Conservation (phyloP, 495 filamentous ascomycete genomes). For the Hypoxylon rickii region DNA sequence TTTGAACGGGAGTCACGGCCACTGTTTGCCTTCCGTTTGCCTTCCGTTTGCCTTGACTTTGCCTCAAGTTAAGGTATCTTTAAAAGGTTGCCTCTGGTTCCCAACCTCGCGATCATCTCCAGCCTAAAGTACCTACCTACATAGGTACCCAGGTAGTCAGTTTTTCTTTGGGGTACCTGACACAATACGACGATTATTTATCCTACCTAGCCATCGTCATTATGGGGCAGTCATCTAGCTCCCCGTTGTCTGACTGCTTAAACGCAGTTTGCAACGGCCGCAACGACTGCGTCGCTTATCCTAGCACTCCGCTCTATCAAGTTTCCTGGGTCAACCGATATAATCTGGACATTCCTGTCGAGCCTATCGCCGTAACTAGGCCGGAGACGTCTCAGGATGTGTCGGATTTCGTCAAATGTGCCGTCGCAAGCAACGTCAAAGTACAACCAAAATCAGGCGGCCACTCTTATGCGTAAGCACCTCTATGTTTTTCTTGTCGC, state of each 20-base stretch:
- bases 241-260: constrained; percentile 45
- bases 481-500: not conserved
- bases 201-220: constrained; percentile 12
- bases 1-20: not conserved
- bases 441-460: constrained; percentile 75
- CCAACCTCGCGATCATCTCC: not conserved
- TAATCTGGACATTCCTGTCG: constrained; percentile 66
- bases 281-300: constrained; percentile 47
- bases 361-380: constrained; percentile 64
- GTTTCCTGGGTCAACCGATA: constrained; percentile 55
- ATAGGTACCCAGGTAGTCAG: constrained; percentile 4
- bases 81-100: not conserved
- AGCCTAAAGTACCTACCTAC: constrained; percentile 3
- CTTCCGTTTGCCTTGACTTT: not conserved
- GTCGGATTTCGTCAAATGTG: constrained; percentile 63
- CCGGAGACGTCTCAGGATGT: constrained; percentile 63
- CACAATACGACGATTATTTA: too few species aligned
- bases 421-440: constrained; percentile 55
- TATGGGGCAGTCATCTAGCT: constrained; percentile 38
- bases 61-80: not conserved
- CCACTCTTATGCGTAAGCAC: constrained; percentile 65
- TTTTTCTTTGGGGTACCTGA: constrained; percentile 1
- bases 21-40: not conserved
- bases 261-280: constrained; percentile 46
- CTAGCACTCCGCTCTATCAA: constrained; percentile 46